Evolutionary conservation across 768 basidiomycete genomes (phyloP).

Genomic region (Candolleomyces aberdarensis): DNA sequence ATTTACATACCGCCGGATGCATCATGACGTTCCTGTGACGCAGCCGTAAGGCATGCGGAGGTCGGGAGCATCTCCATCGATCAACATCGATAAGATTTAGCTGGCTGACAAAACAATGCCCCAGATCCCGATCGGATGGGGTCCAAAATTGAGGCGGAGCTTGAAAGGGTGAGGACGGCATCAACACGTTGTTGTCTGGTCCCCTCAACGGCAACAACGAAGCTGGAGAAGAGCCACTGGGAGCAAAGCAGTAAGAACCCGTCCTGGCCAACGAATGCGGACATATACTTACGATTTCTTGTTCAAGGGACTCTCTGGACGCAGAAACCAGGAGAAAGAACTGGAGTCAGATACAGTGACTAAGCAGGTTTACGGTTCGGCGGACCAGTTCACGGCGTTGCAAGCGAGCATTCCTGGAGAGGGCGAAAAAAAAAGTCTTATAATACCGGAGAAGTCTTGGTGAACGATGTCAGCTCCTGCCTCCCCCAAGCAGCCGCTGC

Average conservation of each 20-base stretch:
- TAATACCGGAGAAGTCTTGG: constrained; percentile 36
- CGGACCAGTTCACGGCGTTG: constrained; percentile 19
- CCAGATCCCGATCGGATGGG: constrained; percentile 6
- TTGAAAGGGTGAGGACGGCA: constrained; percentile 28
- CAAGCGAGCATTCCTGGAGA: constrained; percentile 7
- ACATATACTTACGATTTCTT: not conserved
- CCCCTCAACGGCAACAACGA: constrained; percentile 9
- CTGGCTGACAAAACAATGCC: not conserved
- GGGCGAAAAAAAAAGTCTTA: constrained; percentile 27
- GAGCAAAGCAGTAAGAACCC: constrained; percentile 6
- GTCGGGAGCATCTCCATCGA: not conserved
- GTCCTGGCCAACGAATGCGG: not conserved
- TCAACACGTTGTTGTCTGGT: constrained; percentile 14
- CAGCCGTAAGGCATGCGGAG: too few species aligned
- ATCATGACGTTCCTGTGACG: too few species aligned
- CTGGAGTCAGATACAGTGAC: constrained; percentile 26
- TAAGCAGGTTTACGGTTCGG: constrained; percentile 40
- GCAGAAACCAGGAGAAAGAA: constrained; percentile 8
- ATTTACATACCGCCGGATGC: not conserved
- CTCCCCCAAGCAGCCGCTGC: constrained; percentile 39
- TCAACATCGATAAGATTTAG: constrained; percentile 4
- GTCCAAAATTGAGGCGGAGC: constrained; percentile 30
- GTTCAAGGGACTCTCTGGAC: not conserved
- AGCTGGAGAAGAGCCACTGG: constrained; percentile 10
- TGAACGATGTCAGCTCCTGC: constrained; percentile 46